These are phyloP conservation scores for Starmera stellimalicola DNA, from an alignment of 1,139 yeast genomes.

Conservation along the genomic window DNA sequence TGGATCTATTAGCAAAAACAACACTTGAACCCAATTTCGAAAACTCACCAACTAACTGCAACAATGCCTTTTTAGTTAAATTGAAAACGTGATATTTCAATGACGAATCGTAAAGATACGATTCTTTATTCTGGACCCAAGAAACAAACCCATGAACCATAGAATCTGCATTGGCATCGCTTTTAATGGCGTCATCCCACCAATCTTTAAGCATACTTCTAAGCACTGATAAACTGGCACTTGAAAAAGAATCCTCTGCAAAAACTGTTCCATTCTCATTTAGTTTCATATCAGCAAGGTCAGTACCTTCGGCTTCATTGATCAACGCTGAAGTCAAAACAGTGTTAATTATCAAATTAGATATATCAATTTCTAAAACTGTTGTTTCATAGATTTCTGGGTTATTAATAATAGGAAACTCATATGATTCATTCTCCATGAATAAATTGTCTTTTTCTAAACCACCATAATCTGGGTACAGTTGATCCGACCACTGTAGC, in stretches of 20 bases:
- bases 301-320: slow-evolving; percentile 87
- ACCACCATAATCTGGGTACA: slow-evolving; percentile 85
- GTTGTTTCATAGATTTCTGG: slow-evolving; percentile 76
- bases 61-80: slow-evolving; percentile 71
- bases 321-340: slow-evolving; percentile 75
- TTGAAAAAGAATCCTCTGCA: slow-evolving; percentile 74
- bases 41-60: slow-evolving; percentile 78
- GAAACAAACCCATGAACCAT: slow-evolving; percentile 75
- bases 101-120: slow-evolving; percentile 67
- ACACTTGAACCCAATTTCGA: slow-evolving; percentile 67
- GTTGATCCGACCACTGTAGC: slow-evolving; percentile 88
- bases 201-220: slow-evolving; percentile 73
- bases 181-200: slow-evolving; percentile 87
- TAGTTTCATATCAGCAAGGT: slow-evolving; percentile 46
- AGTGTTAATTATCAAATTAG: slow-evolving; percentile 77
- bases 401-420: slow-evolving; percentile 64
- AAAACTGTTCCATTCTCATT: slow-evolving; percentile 42
- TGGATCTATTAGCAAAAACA: slow-evolving; percentile 74
- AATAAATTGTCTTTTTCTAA: slow-evolving; percentile 47
- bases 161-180: slow-evolving; percentile 68
- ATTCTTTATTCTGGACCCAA: slow-evolving; percentile 78
- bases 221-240: slow-evolving; percentile 62
- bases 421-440: slow-evolving; percentile 45
- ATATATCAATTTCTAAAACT: slow-evolving; percentile 71
- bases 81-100: slow-evolving; percentile 85